Evolutionary conservation across 2,329 filamentous ascomycete genomes (phyloP), one percentile per base, ranked within the genome.

Genomic region (Aureobasidium sp.): DNA sequence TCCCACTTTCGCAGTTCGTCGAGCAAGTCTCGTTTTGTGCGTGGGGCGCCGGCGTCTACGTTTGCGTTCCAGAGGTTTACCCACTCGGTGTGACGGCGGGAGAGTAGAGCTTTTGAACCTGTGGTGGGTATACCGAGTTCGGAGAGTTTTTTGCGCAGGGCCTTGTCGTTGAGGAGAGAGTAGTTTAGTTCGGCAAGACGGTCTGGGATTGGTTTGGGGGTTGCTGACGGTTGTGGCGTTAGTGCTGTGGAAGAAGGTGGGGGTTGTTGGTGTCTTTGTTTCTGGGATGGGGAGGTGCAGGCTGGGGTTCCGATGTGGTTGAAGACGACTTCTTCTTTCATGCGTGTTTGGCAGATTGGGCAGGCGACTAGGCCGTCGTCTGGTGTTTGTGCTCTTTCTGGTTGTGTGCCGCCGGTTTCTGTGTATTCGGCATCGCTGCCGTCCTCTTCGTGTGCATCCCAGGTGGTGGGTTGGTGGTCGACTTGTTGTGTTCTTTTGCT

Each of bases 21-120:
- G 17, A 96, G 75, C 5, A 99, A 74, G 62, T 94, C 87, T 7
- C 76, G 70, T 65, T 89, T 90, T 12, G 80, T 79, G 71, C 88
- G 89, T 0, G 91, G 91, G 1, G 79, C 78, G 39, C 83, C 83
- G 2, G 92, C 88, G 74, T 99, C 94, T 75, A 91, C 96, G 72
- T 99, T 99, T 12, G 95, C 90, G 73, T 99, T 99, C 88, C 91
- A 97, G 20, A 99, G 77, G 41, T 94, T 97, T 57, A 94, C 82
- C 92, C 92, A 99, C 74, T 99, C 94, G 27, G 84, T 90, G 70
- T 97, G 92, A 20, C 95, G 84, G 66, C 82, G 84, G 71, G 93
- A 88, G 60, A 97, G 79, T 1, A 92, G 79, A 49, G 81, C 77
- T 49, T 87, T 87, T 0, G 81, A 75, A 0, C 94, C 94, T 64